Conservation (phyloP, 768 basidiomycete genomes). For the Hygrocybe coccinea region DNA sequence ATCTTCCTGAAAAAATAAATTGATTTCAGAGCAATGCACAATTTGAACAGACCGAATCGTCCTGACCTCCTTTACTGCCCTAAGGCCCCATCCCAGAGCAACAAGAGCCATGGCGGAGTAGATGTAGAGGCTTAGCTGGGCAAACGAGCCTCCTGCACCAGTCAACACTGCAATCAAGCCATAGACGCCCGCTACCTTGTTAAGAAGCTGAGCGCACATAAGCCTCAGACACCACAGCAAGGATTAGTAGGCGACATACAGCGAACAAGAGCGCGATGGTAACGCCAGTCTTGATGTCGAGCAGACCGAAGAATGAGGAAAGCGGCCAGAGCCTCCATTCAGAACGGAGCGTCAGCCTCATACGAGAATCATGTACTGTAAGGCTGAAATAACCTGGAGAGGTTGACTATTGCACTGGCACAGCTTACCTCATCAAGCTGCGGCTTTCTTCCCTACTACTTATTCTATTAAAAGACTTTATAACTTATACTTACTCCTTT, state of each 20-base stretch:
- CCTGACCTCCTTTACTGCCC: conserved; percentile 77
- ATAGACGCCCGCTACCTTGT: conserved; percentile 97
- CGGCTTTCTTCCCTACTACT: not conserved
- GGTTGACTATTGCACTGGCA: not conserved
- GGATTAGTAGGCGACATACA: conserved; percentile 36
- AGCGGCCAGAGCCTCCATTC: conserved; percentile 83
- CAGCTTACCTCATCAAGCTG: conserved; percentile 9
- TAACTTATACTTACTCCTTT: conserved; percentile 10
- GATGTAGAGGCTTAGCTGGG: conserved; percentile 87
- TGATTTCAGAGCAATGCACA: conserved; percentile 13
- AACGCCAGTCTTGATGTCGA: conserved; percentile 94
- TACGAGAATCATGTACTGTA: conserved; percentile 30
- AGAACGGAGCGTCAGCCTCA: conserved; percentile 79
- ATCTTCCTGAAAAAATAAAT: conserved; percentile 65
- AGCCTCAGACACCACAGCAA: not conserved
- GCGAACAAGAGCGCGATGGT: conserved; percentile 85
- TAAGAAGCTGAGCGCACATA: conserved; percentile 57
- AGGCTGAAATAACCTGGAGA: conserved; percentile 10
- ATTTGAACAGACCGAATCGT: conserved; percentile 3
- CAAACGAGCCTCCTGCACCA: conserved; percentile 88
- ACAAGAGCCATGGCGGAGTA: conserved; percentile 84
- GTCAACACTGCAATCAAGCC: conserved; percentile 88
- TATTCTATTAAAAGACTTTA: too few relatives aligned
- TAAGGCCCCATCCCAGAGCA: conserved; percentile 81
- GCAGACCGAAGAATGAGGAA: conserved; percentile 74